Conservation (phyloP, 2,329 filamentous ascomycete species). For the Whalleya microplaca region DNA sequence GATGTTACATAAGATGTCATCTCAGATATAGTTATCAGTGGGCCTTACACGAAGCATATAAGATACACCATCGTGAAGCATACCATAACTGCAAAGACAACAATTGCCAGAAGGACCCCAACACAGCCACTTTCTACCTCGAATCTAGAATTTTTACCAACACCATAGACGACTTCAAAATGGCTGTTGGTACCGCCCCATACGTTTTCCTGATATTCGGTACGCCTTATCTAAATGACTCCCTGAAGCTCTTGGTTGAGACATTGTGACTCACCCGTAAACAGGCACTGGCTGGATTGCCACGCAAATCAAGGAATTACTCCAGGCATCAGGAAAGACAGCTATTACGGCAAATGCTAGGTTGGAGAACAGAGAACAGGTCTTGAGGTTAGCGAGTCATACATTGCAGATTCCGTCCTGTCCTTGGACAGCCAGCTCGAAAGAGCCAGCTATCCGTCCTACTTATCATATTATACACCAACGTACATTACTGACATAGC, state of each 20-base stretch:
- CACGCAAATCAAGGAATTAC: slow-evolving; percentile 5
- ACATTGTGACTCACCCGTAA: neutral
- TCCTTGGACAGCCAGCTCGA: neutral
- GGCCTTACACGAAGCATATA: neutral
- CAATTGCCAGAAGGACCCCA: neutral
- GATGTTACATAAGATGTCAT: neutral
- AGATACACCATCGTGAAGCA: neutral
- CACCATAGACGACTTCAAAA: neutral
- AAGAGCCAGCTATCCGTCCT: neutral
- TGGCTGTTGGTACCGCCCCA: neutral
- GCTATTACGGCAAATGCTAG: slow-evolving; percentile 6
- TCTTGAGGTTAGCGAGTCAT: slow-evolving; percentile 2
- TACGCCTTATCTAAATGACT: neutral
- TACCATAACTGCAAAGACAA: neutral
- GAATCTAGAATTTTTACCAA: neutral
- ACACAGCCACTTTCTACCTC: neutral
- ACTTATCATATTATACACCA: neutral
- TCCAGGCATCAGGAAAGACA: slow-evolving; percentile 1
- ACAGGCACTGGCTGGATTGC: slow-evolving; percentile 14
- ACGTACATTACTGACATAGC: neutral
- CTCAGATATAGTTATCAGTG: neutral
- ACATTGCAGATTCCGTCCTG: neutral
- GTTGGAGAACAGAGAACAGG: slow-evolving; percentile 11
- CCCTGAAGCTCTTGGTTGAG: neutral
- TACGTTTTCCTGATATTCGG: slow-evolving; percentile 7